These are phyloP conservation scores for Amanita brunnescens DNA, from an alignment of 768 basidiomycete species.

Conservation along the genomic window DNA sequence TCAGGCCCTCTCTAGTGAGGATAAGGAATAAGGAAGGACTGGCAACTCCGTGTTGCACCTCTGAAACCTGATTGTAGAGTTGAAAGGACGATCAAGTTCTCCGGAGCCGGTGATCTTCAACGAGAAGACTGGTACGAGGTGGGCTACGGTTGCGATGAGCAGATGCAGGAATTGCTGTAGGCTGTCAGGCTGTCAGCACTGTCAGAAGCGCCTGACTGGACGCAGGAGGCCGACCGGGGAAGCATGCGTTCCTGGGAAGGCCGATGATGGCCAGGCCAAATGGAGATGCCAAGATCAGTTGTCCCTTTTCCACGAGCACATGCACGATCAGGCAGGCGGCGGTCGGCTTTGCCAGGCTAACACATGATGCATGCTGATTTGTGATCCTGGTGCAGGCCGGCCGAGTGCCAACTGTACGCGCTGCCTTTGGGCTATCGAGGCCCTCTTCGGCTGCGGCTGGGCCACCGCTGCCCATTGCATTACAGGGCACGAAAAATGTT, in stretches of 20 bases:
- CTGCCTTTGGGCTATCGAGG: not conserved
- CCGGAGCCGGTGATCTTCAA: constrained; percentile 4
- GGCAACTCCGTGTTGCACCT: not conserved
- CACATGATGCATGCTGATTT: too few relatives aligned
- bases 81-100: not conserved
- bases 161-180: not conserved
- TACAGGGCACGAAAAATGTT: not conserved
- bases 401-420: not conserved
- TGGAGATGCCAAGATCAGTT: not conserved
- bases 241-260: not conserved
- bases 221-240: not conserved
- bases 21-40: not conserved
- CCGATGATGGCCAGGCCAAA: not conserved
- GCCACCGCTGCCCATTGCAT: not conserved
- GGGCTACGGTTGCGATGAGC: not conserved
- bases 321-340: not conserved
- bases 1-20: too few relatives aligned
- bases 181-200: too few relatives aligned
- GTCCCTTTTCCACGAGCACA: not conserved
- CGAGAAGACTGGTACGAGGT: not conserved
- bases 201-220: not conserved
- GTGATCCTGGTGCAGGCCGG: not conserved
- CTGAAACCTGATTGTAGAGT: not conserved
- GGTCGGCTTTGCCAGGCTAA: too few relatives aligned
- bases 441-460: not conserved